Evolutionary conservation across 495 filamentous ascomycete genomes (phyloP).

Genomic region (Aspergillus homomorphus): DNA sequence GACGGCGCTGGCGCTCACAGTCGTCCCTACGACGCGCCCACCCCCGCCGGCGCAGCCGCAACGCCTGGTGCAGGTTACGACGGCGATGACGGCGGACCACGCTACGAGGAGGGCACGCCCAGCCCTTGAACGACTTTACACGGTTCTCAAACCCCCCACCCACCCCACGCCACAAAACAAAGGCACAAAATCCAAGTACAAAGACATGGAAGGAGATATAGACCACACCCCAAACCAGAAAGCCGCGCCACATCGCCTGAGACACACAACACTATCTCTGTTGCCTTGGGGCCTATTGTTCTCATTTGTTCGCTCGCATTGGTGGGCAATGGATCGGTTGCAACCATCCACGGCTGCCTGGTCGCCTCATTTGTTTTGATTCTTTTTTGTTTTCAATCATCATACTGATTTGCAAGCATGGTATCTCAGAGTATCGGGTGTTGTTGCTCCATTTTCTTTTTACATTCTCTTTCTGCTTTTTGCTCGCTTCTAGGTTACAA

Average conservation of each 20-base stretch:
- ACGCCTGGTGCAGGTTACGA: conserved; percentile 70
- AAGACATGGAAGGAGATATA: neutral
- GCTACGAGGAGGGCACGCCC: conserved; percentile 54
- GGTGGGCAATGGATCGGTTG: neutral
- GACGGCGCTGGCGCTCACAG: conserved; percentile 24
- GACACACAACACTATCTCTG: too few species aligned
- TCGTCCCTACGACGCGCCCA: conserved; percentile 68
- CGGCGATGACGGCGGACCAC: conserved; percentile 54
- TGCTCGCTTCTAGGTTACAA: neutral
- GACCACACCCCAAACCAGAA: too few species aligned
- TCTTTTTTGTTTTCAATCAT: conserved; percentile 2
- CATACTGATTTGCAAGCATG: conserved; percentile 12
- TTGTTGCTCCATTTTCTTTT: conserved; percentile 3
- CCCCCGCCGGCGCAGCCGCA: conserved; percentile 67
- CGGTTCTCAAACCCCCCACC: neutral
- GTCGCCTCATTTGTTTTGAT: too few species aligned
- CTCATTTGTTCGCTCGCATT: neutral
- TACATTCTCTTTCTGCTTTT: neutral
- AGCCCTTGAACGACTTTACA: conserved; percentile 35
- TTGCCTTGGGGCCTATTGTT: neutral
- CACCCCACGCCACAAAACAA: neutral
- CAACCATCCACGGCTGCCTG: neutral
- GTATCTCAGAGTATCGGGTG: neutral
- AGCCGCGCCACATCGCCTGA: too few species aligned
- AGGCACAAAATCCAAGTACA: neutral